Evolutionary conservation across 768 basidiomycete genomes (phyloP), one percentile per base, ranked within the genome.

Genomic region (Steccherinum ochraceum): DNA sequence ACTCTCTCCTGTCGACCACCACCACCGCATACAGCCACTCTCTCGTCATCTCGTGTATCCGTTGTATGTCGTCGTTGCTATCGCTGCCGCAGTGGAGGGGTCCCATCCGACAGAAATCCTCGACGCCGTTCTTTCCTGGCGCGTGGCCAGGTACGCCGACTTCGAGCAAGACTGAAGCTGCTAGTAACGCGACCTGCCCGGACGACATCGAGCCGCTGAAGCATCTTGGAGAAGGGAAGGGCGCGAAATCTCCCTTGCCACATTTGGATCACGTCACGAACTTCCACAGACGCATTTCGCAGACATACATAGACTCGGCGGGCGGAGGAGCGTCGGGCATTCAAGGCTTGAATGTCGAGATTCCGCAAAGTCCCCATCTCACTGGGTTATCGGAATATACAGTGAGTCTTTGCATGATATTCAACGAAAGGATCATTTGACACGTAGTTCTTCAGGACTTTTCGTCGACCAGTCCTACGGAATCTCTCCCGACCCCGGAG

Each of bases 81-180:
- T 48, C 44, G 30, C 16, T 35, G 30, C 12, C 56, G 51, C 49
- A 43, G 41, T 18, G 41, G 41, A 43, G 10, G 41, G 21, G 41
- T 43, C 67, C 61, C 45, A 16, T 35, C 30, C 30, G 30, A 35
- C 30, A 35, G 16, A 62, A 56, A 43, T 51, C 57, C 11, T 49
- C 67, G 55, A 56, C 67, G 58, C 50, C 72, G 53, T 52, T 69
- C 64, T 49, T 76, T 24, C 77, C 77, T 26, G 76, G 75, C 41
- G 75, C 75, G 2, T 77, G 74, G 74, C 74, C 76, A 53, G 50
- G 63, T 58, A 7, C 50, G 54, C 57, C 58, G 40, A 30, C 51
- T 48, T n/a, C n/a, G n/a, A n/a, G n/a, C n/a, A 52, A 58, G 45
- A 50, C n/a, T 10, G 61, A 45, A 60, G 57, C 53, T 54, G 43